Evolutionary conservation across 2,329 filamentous ascomycete genomes (phyloP).

Genomic region (Xylariaceae sp.): DNA sequence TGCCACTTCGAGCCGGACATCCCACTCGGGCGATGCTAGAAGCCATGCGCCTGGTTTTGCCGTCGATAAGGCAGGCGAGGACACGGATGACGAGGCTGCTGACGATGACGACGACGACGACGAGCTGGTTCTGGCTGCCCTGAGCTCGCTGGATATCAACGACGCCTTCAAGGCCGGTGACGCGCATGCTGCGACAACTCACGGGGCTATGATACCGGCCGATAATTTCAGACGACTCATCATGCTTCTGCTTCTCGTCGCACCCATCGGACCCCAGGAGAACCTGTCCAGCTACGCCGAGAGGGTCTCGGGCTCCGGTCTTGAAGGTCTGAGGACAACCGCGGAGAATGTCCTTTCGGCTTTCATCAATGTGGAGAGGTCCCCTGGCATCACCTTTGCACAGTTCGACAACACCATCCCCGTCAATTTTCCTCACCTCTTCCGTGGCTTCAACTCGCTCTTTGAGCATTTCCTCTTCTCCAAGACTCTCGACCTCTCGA

Average conservation of each 20-base stretch:
- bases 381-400: slow-evolving; percentile 53
- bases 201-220: slow-evolving; percentile 62
- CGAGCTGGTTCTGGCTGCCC: slow-evolving; percentile 59
- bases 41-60: slow-evolving; percentile 34
- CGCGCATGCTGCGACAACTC: slow-evolving; percentile 36
- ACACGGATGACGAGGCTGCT: slow-evolving; percentile 31
- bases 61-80: slow-evolving; percentile 37
- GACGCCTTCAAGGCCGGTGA: slow-evolving; percentile 51
- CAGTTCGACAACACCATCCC: slow-evolving; percentile 55
- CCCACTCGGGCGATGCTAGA: slow-evolving; percentile 2
- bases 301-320: slow-evolving; percentile 46
- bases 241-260: slow-evolving; percentile 60
- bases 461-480: slow-evolving; percentile 73
- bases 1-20: slow-evolving; percentile 4
- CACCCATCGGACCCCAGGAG: slow-evolving; percentile 58
- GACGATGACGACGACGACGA: slow-evolving; percentile 57
- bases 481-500: slow-evolving; percentile 60
- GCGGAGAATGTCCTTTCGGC: slow-evolving; percentile 59
- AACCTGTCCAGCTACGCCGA: slow-evolving; percentile 53
- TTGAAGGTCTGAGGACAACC: slow-evolving; percentile 51
- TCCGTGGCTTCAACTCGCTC: slow-evolving; percentile 58
- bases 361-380: slow-evolving; percentile 58
- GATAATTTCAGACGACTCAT: slow-evolving; percentile 66
- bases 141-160: slow-evolving; percentile 59
- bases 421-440: slow-evolving; percentile 56